Evolutionary conservation across 1,284 basidiomycete species (phyloP), one percentile per base, ranked within the genome.

Genomic region (Athelia sp.): DNA sequence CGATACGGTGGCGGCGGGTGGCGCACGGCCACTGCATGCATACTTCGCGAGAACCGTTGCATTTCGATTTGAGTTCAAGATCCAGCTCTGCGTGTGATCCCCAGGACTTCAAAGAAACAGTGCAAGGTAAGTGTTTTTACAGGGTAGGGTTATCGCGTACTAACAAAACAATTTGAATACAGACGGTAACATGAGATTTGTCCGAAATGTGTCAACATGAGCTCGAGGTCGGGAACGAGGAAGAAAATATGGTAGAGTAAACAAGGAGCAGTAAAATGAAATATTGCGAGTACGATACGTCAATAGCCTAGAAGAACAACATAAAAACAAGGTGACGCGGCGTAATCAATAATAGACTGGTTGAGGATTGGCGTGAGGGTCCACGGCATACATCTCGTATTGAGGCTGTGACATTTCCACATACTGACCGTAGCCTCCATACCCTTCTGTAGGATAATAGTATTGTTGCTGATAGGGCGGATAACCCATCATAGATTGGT

Each of bases 371-470:
- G 71, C 57, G 50, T 74, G 66, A 44, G 63, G 74, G 53, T 81
- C 78, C 52, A 72, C 64, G 43, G 74, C 71, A 62, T 86, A 87
- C 72, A 78, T 73, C 56, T 86, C 83, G 63, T 86, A 87, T 55
- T 78, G 77, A 55, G 71, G 67, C 55, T 80, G 82, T 46, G 80
- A 71, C 75, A 79, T 74, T 62, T 84, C 82, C 69, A 84, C 68
- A 66, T 84, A 84, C 40, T 74, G 74, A 51, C 74, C 67, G 61
- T 85, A 86, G 52, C 75, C 78, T 6, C 26, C 26, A 58, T 84
- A 85, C 53, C 76, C 73, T 49, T 84, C 82, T 18, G 82, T 79
- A 62, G 84, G 84, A 62, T 84, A 87, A 69, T 75, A 75, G 4
- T 73, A 73, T 45, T 74, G 76, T 55, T 76, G 76, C 47, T 72